Base-by-base conservation (phyloP, 768 basidiomycete genomes). In the Russula virescens region DNA sequence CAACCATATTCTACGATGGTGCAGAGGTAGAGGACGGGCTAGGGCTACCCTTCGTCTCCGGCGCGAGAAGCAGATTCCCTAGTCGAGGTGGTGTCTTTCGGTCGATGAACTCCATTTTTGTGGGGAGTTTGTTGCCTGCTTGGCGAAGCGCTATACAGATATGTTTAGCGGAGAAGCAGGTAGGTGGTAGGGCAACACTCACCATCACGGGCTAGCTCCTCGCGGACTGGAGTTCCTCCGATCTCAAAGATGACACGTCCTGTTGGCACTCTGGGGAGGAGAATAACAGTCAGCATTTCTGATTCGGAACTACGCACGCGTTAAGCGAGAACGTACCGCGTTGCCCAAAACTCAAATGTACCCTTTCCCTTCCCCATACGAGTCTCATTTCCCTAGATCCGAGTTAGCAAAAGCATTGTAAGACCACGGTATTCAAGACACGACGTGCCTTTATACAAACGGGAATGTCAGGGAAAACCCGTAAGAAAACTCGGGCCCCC, bases 341-440 rank as follows among this genome's bases (percentile, higher is more conserved):
- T 91, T 28, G 95, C 92, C 97, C 97, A 99, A 73, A 81, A 98
- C 71, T 98, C 97, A 69, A 98, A 98, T 0, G 89, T 84, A 50
- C 97, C 97, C 74, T 99, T 99, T 62, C 97, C 97, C 76, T 98
- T 98, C 55, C 97, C 97, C 97, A 98, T 98, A 81, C 97, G 89
- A 6, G 94, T 95, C 75, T 98, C 95, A 69, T 97, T 98, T 58
- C 97, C 96, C 91, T 94, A 63, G 7, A 61, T 25, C 5, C 34
- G 16, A 16, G 8, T 28, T 38, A 38, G 13, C 51, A 25, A 62
- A 40, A 43, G 13, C 7, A n/a, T n/a, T n/a, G 25, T n/a, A 7
- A n/a, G 19, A 55, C 57, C 16, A 38, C n/a, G n/a, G n/a, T 18
- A 52, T 52, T 46, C 11, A 52, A 50, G 31, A 53, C 19, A 18